Evolutionary conservation across 2,329 filamentous ascomycete species (phyloP).

Genomic region (Ceratocystis eucalypticola): DNA sequence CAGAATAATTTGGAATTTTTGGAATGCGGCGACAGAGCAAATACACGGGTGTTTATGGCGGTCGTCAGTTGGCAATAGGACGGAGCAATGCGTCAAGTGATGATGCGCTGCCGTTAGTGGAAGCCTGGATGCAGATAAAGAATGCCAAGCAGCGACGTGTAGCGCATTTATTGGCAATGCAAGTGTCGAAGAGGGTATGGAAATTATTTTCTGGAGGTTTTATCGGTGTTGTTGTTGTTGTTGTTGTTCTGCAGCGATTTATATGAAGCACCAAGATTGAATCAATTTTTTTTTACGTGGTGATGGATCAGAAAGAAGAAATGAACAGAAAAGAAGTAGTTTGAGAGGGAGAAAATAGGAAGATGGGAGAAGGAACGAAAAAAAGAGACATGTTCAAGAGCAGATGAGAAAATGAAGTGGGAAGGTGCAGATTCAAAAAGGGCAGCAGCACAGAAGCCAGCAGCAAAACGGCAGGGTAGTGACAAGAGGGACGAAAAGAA

Average conservation of each 20-base stretch:
- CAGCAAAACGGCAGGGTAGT: background rate
- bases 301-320: background rate
- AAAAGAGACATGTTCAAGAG: background rate
- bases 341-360: background rate
- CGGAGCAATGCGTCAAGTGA: background rate
- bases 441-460: slow-evolving; percentile 5
- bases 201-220: too few relatives aligned
- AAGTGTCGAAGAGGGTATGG: background rate
- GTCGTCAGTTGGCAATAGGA: background rate
- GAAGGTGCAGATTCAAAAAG: slow-evolving; percentile 5
- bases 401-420: background rate
- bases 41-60: background rate
- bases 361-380: background rate
- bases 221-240: too few relatives aligned
- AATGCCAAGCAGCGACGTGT: background rate
- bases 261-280: too few relatives aligned
- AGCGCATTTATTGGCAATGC: background rate
- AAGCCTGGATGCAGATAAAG: background rate
- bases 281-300: background rate
- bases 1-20: background rate
- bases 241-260: too few relatives aligned
- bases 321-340: background rate
- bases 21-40: background rate
- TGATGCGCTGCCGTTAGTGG: background rate
- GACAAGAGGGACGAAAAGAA: background rate